phyloP scores from a whole-genome alignment of 345 rosid species.

The Arabis alpina region DNA sequence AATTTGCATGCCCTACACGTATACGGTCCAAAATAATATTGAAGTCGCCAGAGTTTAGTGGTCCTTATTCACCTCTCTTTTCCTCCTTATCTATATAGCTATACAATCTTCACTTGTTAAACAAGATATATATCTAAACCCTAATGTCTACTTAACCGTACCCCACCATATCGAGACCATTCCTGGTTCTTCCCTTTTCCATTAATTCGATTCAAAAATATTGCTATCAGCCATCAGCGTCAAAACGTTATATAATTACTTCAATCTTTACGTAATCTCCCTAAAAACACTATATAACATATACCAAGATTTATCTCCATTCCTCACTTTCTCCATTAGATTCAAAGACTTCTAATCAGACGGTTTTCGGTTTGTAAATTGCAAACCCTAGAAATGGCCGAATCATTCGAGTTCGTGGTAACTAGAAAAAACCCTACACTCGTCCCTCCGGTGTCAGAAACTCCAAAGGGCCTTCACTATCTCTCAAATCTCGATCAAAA shows the following conservation, averaged over 20 bases:
- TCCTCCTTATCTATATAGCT: neutral
- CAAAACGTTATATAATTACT: no score
- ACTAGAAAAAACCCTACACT: constrained; percentile 49
- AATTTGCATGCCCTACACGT: no score
- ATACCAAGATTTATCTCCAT: neutral
- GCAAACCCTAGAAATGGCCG: constrained; percentile 28
- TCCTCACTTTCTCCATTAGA: neutral
- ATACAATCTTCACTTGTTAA: constrained; percentile 16
- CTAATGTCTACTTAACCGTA: constrained; percentile 2
- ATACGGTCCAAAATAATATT: neutral
- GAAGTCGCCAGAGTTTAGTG: constrained; percentile 16
- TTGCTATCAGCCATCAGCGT: no score
- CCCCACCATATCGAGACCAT: neutral
- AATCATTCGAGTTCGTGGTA: constrained; percentile 45
- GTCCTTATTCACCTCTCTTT: constrained; percentile 3
- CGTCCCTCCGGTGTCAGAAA: constrained; percentile 64
- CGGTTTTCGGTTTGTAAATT: neutral
- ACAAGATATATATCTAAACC: constrained; percentile 6
- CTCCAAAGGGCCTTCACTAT: constrained; percentile 62
- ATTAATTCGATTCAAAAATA: neutral
- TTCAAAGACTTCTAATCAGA: neutral
- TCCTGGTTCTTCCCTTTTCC: neutral
- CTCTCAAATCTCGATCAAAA: constrained; percentile 85
- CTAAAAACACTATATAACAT: neutral
- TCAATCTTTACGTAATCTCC: neutral